Evolutionary conservation across 192 early-diverging fungal genomes (phyloP).

Genomic region (Backusella tarrabulga): DNA sequence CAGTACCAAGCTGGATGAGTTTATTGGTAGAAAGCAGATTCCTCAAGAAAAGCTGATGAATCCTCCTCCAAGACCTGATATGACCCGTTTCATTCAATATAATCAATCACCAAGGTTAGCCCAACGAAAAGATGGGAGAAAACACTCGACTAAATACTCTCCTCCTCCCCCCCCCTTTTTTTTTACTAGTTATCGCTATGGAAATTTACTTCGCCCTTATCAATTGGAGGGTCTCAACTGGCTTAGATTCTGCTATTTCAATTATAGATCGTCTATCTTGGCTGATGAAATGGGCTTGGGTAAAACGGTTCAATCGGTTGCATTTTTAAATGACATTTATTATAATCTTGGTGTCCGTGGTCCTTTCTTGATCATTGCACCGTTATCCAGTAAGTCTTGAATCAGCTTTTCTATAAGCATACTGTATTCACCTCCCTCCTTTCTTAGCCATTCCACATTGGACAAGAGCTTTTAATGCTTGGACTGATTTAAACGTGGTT

Average conservation of each 20-base stretch:
- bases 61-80: constrained; percentile 43
- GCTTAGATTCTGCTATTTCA: constrained; percentile 79
- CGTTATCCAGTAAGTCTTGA: constrained; percentile 45
- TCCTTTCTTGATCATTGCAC: constrained; percentile 71
- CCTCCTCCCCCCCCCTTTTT: too few species aligned
- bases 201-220: constrained; percentile 68
- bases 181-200: constrained; percentile 55
- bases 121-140: neutral
- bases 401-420: neutral
- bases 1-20: constrained; percentile 62
- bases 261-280: constrained; percentile 77
- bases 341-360: constrained; percentile 59
- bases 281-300: constrained; percentile 97
- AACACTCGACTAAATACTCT: neutral
- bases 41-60: constrained; percentile 47
- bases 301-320: constrained; percentile 80
- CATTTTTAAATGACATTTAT: constrained; percentile 72
- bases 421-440: neutral
- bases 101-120: constrained; percentile 55
- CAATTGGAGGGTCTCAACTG: constrained; percentile 87
- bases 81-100: constrained; percentile 54
- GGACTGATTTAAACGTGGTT: constrained; percentile 73
- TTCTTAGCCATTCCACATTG: constrained; percentile 47
- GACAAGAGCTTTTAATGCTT: constrained; percentile 71
- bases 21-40: constrained; percentile 57